Evolutionary conservation across 2,329 filamentous ascomycete species (phyloP).

Genomic region (Coleophoma eucalyptorum): DNA sequence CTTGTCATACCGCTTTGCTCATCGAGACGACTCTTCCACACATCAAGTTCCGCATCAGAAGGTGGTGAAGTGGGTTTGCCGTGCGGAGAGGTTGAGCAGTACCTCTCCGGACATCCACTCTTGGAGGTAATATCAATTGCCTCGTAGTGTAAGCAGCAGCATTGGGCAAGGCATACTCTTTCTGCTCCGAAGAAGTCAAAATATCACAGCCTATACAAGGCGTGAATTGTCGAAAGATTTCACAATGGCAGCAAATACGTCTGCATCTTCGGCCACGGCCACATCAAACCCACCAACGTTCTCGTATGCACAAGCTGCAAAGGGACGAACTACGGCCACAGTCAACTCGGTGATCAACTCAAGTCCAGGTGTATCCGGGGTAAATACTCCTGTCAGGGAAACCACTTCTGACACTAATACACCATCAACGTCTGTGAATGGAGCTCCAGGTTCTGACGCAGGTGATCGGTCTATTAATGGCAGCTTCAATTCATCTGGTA

Average conservation of each 20-base stretch:
- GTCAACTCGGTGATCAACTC: slow-evolving; percentile 20
- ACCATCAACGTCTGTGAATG: slow-evolving; percentile 14
- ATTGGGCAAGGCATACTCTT: slow-evolving; percentile 7
- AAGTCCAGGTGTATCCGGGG: slow-evolving; percentile 23
- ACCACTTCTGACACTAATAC: slow-evolving; percentile 19
- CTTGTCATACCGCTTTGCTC: background rate
- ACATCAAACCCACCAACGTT: slow-evolving; percentile 53
- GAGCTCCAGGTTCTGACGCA: slow-evolving; percentile 14
- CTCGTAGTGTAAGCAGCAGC: slow-evolving; percentile 11
- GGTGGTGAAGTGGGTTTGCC: slow-evolving; percentile 14
- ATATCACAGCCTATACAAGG: background rate
- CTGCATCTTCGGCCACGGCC: slow-evolving; percentile 28
- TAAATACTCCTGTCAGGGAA: slow-evolving; percentile 26
- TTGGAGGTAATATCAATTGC: slow-evolving; percentile 22
- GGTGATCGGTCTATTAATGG: slow-evolving; percentile 21
- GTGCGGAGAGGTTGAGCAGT: slow-evolving; percentile 31
- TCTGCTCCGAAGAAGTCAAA: slow-evolving; percentile 7
- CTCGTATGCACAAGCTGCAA: slow-evolving; percentile 94
- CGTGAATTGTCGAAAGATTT: slow-evolving; percentile 2
- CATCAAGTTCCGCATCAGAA: slow-evolving; percentile 7
- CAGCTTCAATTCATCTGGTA: slow-evolving; percentile 13
- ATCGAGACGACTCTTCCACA: background rate
- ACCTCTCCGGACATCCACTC: slow-evolving; percentile 32
- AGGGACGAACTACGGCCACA: slow-evolving; percentile 52
- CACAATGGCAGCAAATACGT: slow-evolving; percentile 37